phyloP scores from a whole-genome alignment of 2,329 filamentous ascomycete genomes.

The Epichloe baconii region DNA sequence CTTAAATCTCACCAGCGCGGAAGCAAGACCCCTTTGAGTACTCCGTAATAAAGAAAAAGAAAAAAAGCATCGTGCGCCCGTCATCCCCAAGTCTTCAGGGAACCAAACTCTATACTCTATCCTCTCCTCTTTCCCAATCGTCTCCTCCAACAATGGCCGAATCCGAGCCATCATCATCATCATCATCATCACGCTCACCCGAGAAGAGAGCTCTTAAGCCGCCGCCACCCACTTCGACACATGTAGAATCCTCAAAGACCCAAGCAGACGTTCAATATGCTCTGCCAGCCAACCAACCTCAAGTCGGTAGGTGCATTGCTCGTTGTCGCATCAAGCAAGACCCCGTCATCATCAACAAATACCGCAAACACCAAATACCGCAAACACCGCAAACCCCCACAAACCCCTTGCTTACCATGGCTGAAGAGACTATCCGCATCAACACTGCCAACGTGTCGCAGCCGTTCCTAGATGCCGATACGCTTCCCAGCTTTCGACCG shows the following conservation, averaged over 20 bases:
- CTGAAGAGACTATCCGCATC: constrained; percentile 15
- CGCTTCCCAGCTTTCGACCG: constrained; percentile 10
- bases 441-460: constrained; percentile 18
- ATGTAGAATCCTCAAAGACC: constrained; percentile 13
- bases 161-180: not conserved
- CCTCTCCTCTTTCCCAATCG: not conserved
- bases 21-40: too few relatives aligned
- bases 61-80: too few relatives aligned
- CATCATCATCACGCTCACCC: constrained; percentile 4
- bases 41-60: too few relatives aligned
- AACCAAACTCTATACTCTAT: too few relatives aligned
- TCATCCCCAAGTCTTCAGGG: not conserved
- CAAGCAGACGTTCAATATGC: constrained; percentile 18
- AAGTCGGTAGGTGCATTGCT: constrained; percentile 12
- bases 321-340: too few relatives aligned
- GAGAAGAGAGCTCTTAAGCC: constrained; percentile 15
- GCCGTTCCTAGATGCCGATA: constrained; percentile 22
- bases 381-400: not conserved
- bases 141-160: not conserved
- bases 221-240: constrained; percentile 9
- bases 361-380: not conserved
- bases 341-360: not conserved
- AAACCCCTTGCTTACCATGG: not conserved
- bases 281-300: constrained; percentile 15
- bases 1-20: not conserved